Evolutionary conservation across 306 rosid species (phyloP), one percentile per base, ranked within the genome.

Genomic region (Crataegus laevigata): DNA sequence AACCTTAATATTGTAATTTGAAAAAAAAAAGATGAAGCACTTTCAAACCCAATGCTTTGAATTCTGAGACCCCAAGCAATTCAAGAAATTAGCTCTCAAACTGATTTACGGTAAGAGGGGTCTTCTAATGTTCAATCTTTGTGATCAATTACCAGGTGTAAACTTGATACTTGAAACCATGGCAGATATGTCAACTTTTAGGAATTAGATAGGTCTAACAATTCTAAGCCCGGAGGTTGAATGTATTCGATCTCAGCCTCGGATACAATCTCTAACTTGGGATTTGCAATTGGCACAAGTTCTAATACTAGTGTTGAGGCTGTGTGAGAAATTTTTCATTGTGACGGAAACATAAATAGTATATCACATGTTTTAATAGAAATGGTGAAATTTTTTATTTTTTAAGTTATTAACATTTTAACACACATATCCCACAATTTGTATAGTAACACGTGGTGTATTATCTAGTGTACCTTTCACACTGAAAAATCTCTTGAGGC

Each of bases 131-230:
- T 96, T 92, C 79, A 96, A 90, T 76, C 91, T 90, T 30, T 92
- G 99, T 18, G 99, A 96, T 69, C 93, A 89, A 82, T 90, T 96
- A 66, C 98, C 99, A 24, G 98, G 99, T 72, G 98, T 98, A 78
- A 97, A 96, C 83, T 78, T 92, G 82, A 92, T 96, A 84, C 87
- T 92, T 79, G 99, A 96, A 90, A 84, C 92, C 82, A 86, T 92
- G 80, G 97, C 96, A 70, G 84, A 77, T 79, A 87, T 90, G 91
- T 82, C 83, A 47, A 82, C 84, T 71, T 28, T 13, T 77, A 87
- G 77, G 96, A 89, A 79, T 66, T 66, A 59, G 87, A 83, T 75
- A 77, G 47, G 24, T 75, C 75, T 26, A 80, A 78, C 73, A 86
- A 63, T 62, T 75, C 82, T 34, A 82, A 24, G 78, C 83, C 78